Base-by-base conservation (phyloP, 2,329 filamentous ascomycete species). In the Diaporthe eres region DNA sequence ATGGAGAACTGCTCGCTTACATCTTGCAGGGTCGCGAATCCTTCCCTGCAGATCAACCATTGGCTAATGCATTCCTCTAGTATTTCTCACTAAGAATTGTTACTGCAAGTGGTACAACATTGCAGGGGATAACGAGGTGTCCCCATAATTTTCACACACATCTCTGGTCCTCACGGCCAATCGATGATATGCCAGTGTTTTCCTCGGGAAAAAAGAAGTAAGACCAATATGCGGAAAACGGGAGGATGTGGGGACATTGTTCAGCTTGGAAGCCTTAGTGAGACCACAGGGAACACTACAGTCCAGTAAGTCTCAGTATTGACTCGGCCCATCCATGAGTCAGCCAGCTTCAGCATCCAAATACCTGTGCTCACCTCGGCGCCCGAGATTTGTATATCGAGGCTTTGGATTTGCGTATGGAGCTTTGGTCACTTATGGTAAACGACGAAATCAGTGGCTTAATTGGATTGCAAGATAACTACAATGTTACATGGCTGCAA, bases 1-100 rank as follows among this genome's bases (percentile, higher is more conserved):
- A 51, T 67, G 44, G 61, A 67, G 61, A 51, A 31, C 8, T 67
- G 19, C 28, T 67, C 28, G 28, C 44, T 67, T 22, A 49, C 28
- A 67, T 5, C 31, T 19, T 51, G 17, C 61, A 12, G 25, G 61
- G 61, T 67, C 44, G 37, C 28, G 28, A 67, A 49, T 67, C 61
- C 42, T 67, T 65, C 42, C 7, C 44, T 49, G 44, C 19, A 67
- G 61, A 49, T 67, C 44, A 34, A 28, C 19, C 8, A 65, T 49
- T 65, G 28, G 42, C 42, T 34, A 34, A 22, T 13, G n/a, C 22
- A 3, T 22, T 47, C 6, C 10, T 22, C 57, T 25, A 8, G 13
- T 25, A 60, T 12, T n/a, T 15, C 3, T 28, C 28, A 15, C 17
- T 31, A 19, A 22, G 17, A 49, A 31, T 44, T 10, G 10, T 22